A percentile compares a stretch with the other conserved stretches of the same genome.
These are phyloP conservation scores for Phytophthora pini DNA, from an alignment of 352 stramenopile species.

Conservation along the genomic window DNA sequence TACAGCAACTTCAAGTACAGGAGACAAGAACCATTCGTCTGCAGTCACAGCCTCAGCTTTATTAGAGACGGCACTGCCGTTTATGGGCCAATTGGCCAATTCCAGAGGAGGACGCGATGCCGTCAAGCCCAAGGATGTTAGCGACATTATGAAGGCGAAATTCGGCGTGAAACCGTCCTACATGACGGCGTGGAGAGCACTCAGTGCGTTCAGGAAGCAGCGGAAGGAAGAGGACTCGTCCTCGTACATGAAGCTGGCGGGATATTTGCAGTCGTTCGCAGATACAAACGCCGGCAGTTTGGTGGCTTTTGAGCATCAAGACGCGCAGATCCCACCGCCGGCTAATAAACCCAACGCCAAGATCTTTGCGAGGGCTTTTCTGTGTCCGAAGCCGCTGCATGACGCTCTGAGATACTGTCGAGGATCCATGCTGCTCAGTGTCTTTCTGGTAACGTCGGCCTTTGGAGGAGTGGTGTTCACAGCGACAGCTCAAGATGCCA, in stretches of 20 bases:
- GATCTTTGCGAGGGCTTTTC: slow-evolving; percentile 68
- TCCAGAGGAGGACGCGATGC: slow-evolving; percentile 46
- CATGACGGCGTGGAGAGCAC: slow-evolving; percentile 80
- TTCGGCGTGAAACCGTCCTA: slow-evolving; percentile 81
- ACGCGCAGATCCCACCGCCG: slow-evolving; percentile 5
- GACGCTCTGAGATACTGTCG: slow-evolving; percentile 64
- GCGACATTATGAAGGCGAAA: slow-evolving; percentile 84
- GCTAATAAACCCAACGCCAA: slow-evolving; percentile 33
- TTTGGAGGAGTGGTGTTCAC: slow-evolving; percentile 77
- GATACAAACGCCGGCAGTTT: slow-evolving; percentile 62
- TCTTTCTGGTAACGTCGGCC: slow-evolving; percentile 72
- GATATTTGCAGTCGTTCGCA: slow-evolving; percentile 71
- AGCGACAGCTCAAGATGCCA: slow-evolving; percentile 72
- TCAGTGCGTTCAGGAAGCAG: slow-evolving; percentile 75
- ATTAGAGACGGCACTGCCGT: slow-evolving; percentile 78
- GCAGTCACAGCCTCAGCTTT: slow-evolving; percentile 69
- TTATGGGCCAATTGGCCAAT: slow-evolving; percentile 52
- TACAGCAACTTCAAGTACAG: slow-evolving; percentile 3
- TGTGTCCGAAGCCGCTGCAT: slow-evolving; percentile 72
- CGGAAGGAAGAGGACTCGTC: slow-evolving; percentile 67
- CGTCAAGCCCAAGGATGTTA: slow-evolving; percentile 80
- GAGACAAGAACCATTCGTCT: slow-evolving; percentile 20
- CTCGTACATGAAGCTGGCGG: slow-evolving; percentile 74
- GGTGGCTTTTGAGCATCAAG: slow-evolving; percentile 68
- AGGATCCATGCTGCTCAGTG: slow-evolving; percentile 66